Percentiles rank a stretch among this genome's conserved stretches.
These are phyloP conservation scores for Albizia julibrissin DNA, from an alignment of 306 rosid genomes.

Conservation along the genomic window DNA sequence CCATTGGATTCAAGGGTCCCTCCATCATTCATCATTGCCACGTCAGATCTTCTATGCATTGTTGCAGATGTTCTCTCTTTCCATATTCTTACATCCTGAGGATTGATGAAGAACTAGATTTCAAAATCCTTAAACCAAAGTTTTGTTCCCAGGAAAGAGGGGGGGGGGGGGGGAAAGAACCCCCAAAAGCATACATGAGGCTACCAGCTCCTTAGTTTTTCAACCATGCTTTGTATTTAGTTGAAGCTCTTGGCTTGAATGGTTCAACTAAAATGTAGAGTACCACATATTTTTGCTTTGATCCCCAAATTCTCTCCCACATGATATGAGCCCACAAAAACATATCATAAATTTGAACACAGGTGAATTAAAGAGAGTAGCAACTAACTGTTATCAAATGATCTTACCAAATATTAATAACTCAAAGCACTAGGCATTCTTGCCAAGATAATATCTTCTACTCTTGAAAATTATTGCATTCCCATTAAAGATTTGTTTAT, in stretches of 20 bases:
- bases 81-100: conserved; percentile 96
- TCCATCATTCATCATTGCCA: conserved; percentile 80
- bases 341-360: neutral
- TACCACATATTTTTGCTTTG: neutral
- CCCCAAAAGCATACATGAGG: neutral
- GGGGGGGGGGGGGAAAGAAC: neutral
- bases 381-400: neutral
- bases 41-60: conserved; percentile 65
- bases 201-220: neutral
- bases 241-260: neutral
- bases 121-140: conserved; percentile 27
- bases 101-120: conserved; percentile 33
- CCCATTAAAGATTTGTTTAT: neutral
- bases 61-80: conserved; percentile 85
- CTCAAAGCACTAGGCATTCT: neutral
- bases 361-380: neutral
- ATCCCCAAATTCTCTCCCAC: neutral
- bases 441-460: neutral
- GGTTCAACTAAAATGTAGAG: neutral
- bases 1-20: conserved; percentile 51
- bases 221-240: neutral
- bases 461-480: conserved; percentile 21
- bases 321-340: neutral
- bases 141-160: neutral
- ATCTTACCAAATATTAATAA: neutral